Evolutionary conservation across 2,329 filamentous ascomycete genomes (phyloP).

Genomic region (Fusarium verticillioides): DNA sequence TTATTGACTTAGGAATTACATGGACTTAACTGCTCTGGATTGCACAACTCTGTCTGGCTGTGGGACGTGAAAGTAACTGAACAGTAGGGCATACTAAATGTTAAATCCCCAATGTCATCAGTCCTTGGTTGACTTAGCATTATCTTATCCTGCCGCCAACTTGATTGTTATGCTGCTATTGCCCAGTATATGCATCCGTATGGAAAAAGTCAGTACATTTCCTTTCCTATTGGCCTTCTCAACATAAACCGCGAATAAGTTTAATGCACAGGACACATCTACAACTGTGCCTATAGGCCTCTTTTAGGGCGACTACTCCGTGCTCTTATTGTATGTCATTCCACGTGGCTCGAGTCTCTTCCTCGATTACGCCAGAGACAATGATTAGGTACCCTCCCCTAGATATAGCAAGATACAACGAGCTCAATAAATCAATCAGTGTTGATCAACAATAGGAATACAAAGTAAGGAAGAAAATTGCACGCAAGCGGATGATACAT

Average conservation of each 20-base stretch:
- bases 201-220: neutral
- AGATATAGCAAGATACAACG: neutral
- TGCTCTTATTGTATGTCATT: neutral
- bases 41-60: neutral
- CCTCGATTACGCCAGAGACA: neutral
- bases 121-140: neutral
- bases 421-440: neutral
- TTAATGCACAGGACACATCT: neutral
- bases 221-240: neutral
- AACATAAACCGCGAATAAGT: neutral
- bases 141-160: neutral
- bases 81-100: neutral
- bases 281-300: neutral
- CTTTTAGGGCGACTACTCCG: neutral
- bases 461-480: neutral
- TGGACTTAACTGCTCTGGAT: neutral
- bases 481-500: neutral
- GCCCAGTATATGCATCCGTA: neutral
- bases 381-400: neutral
- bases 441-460: neutral
- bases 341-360: neutral
- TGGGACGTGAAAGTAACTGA: neutral
- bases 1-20: slow-evolving; percentile 1
- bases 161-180: neutral
- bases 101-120: neutral